phyloP scores from a whole-genome alignment of 805 yeast genomes.

The Ogataea ramenticola region DNA sequence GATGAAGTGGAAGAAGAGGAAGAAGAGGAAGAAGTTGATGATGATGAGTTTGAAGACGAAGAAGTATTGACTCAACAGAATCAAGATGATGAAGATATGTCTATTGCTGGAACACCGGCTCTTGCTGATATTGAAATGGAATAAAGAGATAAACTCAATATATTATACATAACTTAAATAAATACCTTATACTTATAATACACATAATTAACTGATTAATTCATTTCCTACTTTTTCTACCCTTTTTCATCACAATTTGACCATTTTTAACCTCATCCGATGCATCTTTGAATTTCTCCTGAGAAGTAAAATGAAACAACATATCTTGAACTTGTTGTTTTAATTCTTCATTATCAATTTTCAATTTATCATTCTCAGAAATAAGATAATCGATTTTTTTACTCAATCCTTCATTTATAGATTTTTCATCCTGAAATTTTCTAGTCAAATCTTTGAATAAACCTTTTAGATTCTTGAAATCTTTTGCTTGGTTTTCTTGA shows the following conservation, averaged over 20 bases:
- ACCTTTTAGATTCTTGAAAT: slow-evolving; percentile 13
- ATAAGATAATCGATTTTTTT: slow-evolving; percentile 31
- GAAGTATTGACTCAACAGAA: slow-evolving; percentile 31
- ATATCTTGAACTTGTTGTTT: slow-evolving; percentile 64
- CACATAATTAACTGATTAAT: too few relatives aligned
- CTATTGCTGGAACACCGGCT: slow-evolving; percentile 11
- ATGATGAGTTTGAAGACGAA: slow-evolving; percentile 37
- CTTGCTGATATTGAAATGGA: slow-evolving; percentile 34
- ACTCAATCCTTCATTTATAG: slow-evolving; percentile 33
- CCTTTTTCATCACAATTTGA: slow-evolving; percentile 37
- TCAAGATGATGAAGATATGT: slow-evolving; percentile 17
- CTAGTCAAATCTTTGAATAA: slow-evolving; percentile 11
- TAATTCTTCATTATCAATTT: slow-evolving; percentile 38
- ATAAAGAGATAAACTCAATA: neutral
- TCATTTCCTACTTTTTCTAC: slow-evolving; percentile 6
- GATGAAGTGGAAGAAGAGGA: slow-evolving; percentile 17
- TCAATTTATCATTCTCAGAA: slow-evolving; percentile 26
- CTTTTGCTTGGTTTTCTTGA: slow-evolving; percentile 8
- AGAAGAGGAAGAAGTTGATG: slow-evolving; percentile 26
- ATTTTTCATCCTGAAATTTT: slow-evolving; percentile 39
- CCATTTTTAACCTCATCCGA: slow-evolving; percentile 72
- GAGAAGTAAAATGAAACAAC: slow-evolving; percentile 73
- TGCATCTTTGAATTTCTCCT: slow-evolving; percentile 64
- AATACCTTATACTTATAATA: neutral
- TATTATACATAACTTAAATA: neutral